Base-by-base conservation (phyloP, 495 filamentous ascomycete species). In the Hyphodiscus hymeniophilus region DNA sequence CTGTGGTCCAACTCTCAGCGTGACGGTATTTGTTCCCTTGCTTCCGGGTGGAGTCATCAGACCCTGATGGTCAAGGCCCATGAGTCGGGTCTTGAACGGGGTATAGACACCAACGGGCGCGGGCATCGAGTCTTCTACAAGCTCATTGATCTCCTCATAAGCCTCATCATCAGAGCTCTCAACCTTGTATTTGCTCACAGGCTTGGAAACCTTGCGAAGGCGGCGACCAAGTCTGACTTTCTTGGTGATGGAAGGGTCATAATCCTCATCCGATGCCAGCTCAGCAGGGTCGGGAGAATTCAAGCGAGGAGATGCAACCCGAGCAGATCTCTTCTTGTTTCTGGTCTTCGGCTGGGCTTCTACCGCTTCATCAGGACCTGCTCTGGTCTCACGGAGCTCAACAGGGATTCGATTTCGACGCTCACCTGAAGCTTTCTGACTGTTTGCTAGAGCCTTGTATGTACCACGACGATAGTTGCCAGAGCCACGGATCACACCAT, bases 401-500 rank as follows among this genome's bases (percentile, higher is more conserved):
- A 30, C 28, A 28, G 32, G 43, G 8, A 36, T n/a, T 13, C 43
- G 43, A 36, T 30, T 33, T 15, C 43, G 43, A 46, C 43, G 40
- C 40, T 26, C 12, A 8, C 40, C 40, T 4, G 34, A 7, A 16
- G 18, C 12, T 28, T 28, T 28, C 26, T 28, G 26, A 5, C 5
- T 28, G 5, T 28, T 28, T 10, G 4, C 26, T 5, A 28, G 26
- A 5, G 26, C 26, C 26, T 28, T 28, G 26, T 4, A 28, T 5
- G 26, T 28, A 28, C 8, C n/a, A 38, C 42, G 30, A n/a, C 32
- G 45, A 46, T 59, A 59, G 5, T 48, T 47, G 2, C 56, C 56
- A 18, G 56, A 59, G 13, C 56, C 56, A n/a, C 24, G 39, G 35
- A 42, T 23, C 3, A 55, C 30, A 21, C 48, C 52, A 32, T 40